These are phyloP conservation scores for Luffa acutangula DNA, from an alignment of 306 rosid species.

Conservation along the genomic window DNA sequence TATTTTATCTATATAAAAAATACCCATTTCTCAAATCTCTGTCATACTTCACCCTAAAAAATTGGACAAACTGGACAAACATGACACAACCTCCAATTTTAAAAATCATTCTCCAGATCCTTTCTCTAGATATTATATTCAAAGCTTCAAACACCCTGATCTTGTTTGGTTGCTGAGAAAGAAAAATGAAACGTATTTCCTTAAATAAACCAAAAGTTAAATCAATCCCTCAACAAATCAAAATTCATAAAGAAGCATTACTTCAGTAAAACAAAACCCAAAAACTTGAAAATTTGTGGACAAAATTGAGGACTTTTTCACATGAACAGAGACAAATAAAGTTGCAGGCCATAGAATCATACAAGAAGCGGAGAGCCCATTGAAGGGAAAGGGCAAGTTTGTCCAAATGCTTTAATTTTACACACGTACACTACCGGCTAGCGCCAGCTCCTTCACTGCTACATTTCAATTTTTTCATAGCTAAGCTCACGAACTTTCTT, in stretches of 20 bases:
- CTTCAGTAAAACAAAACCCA: background rate
- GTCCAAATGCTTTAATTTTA: background rate
- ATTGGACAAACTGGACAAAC: background rate
- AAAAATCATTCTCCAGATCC: background rate
- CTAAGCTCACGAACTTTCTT: background rate
- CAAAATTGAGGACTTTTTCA: background rate
- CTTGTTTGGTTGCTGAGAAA: background rate
- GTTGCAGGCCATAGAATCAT: background rate
- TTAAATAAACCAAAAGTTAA: background rate
- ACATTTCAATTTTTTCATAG: background rate
- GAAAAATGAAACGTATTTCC: background rate
- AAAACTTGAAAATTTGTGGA: background rate
- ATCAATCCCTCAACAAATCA: background rate
- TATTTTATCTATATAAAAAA: background rate
- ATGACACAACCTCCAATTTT: background rate
- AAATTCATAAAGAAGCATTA: background rate
- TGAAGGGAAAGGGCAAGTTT: background rate
- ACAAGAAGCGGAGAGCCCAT: background rate
- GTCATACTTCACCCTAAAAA: background rate
- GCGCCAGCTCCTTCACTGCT: slow-evolving; percentile 1
- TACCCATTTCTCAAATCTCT: background rate
- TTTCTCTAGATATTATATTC: background rate
- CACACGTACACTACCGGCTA: slow-evolving; percentile 7
- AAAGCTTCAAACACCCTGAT: background rate
- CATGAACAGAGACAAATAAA: background rate